phyloP scores from a whole-genome alignment of 768 basidiomycete genomes.

The Calocybe indica region DNA sequence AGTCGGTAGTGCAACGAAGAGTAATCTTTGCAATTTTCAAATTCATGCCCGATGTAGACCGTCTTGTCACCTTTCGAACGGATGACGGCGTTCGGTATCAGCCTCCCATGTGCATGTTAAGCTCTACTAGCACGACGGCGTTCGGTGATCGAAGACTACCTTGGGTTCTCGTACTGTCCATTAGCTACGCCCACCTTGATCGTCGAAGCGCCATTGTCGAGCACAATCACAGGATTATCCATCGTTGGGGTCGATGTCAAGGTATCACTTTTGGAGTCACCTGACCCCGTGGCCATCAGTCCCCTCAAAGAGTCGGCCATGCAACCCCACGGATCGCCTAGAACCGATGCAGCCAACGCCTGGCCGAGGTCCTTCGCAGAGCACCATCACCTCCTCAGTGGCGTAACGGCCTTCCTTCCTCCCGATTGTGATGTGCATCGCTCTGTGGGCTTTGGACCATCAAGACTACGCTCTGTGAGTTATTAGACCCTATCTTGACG shows the following conservation, averaged over 20 bases:
- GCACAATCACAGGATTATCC: slow-evolving; percentile 42
- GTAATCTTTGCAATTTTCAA: slow-evolving; percentile 71
- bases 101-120: slow-evolving; percentile 27
- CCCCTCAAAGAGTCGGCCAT: too few relatives aligned
- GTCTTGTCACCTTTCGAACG: slow-evolving; percentile 79
- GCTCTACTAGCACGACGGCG: too few relatives aligned
- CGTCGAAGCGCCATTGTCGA: slow-evolving; percentile 84
- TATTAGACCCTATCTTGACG: slow-evolving; percentile 1
- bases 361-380: too few relatives aligned
- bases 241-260: slow-evolving; percentile 5
- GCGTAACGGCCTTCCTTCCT: too few relatives aligned
- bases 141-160: slow-evolving; percentile 12
- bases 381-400: too few relatives aligned
- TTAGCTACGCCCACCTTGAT: slow-evolving; percentile 68
- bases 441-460: slow-evolving; percentile 70
- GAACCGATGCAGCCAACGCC: too few relatives aligned
- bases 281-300: too few relatives aligned
- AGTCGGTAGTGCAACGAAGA: slow-evolving; percentile 77
- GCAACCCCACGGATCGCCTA: too few relatives aligned
- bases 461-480: slow-evolving; percentile 76
- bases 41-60: slow-evolving; percentile 84
- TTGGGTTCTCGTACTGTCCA: slow-evolving; percentile 18
- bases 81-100: slow-evolving; percentile 77
- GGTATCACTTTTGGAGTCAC: neutral
- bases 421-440: slow-evolving; percentile 59